These are phyloP conservation scores for Leccinum uliginosum DNA, from an alignment of 768 basidiomycete species.

Conservation along the genomic window DNA sequence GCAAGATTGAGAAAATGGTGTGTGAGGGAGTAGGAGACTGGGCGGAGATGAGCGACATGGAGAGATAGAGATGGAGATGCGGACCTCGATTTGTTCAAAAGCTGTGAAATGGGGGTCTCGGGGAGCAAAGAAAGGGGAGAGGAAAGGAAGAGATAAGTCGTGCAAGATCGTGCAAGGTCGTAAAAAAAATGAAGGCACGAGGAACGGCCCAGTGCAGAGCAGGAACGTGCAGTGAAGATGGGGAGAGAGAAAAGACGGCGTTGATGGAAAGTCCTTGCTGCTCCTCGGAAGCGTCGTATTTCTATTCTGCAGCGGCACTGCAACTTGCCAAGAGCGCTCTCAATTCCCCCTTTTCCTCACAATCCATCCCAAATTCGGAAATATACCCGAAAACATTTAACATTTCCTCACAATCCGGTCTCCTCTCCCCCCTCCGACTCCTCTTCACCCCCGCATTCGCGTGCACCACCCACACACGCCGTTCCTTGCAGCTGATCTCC, in stretches of 20 bases:
- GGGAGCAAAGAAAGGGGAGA: conserved; percentile 37
- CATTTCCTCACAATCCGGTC: conserved; percentile 4
- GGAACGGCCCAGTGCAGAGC: conserved; percentile 24
- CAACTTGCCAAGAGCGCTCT: conserved; percentile 8
- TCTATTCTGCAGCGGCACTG: conserved; percentile 28
- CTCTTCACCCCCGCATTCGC: neutral
- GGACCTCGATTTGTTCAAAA: conserved; percentile 30
- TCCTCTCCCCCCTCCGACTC: too few relatives aligned
- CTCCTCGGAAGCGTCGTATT: conserved; percentile 31
- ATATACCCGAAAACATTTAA: neutral
- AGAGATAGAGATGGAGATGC: conserved; percentile 21
- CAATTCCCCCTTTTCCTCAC: conserved; percentile 13
- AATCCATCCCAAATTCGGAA: conserved; percentile 11
- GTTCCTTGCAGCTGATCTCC: neutral
- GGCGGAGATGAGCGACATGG: conserved; percentile 12
- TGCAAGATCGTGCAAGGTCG: conserved; percentile 64
- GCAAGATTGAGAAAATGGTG: conserved; percentile 28
- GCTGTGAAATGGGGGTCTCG: conserved; percentile 25
- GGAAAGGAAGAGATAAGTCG: conserved; percentile 47
- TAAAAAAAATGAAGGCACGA: conserved; percentile 41
- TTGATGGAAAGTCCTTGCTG: conserved; percentile 30
- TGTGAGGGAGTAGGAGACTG: conserved; percentile 15
- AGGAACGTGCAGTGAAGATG: conserved; percentile 21
- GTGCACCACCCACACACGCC: neutral
- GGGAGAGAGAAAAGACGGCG: conserved; percentile 29